These are phyloP conservation scores for Syncephalastrum monosporum DNA, from an alignment of 371 early-diverging fungal genomes.

Conservation along the genomic window DNA sequence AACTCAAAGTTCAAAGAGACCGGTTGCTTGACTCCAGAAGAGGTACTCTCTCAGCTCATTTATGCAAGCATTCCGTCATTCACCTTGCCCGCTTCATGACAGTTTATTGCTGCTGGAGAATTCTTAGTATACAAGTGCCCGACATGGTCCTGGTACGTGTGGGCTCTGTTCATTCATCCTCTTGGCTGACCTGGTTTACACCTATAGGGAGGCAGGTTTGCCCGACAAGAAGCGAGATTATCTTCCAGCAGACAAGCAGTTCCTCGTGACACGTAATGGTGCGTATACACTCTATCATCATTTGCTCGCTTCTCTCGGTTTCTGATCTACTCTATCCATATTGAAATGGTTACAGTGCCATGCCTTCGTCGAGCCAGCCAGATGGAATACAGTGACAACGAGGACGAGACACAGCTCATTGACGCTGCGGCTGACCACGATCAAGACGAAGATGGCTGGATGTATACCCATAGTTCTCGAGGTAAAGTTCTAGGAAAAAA, in stretches of 20 bases:
- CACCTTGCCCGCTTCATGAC: slow-evolving; percentile 6
- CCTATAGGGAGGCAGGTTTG: slow-evolving; percentile 77
- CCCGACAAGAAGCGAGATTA: slow-evolving; percentile 85
- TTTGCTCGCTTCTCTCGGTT: neutral
- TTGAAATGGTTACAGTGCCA: slow-evolving; percentile 58
- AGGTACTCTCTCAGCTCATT: slow-evolving; percentile 56
- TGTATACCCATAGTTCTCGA: slow-evolving; percentile 73
- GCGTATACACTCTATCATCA: slow-evolving; percentile 10
- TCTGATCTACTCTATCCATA: neutral
- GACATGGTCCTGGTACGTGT: slow-evolving; percentile 92
- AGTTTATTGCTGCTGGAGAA: slow-evolving; percentile 97
- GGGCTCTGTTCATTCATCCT: neutral
- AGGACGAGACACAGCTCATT: slow-evolving; percentile 46
- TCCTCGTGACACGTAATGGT: slow-evolving; percentile 92
- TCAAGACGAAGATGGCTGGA: slow-evolving; percentile 78
- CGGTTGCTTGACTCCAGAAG: slow-evolving; percentile 93
- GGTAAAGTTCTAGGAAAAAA: slow-evolving; percentile 9
- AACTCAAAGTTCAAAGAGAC: slow-evolving; percentile 94
- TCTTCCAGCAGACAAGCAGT: slow-evolving; percentile 92
- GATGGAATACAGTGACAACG: slow-evolving; percentile 77
- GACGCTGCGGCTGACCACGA: slow-evolving; percentile 39
- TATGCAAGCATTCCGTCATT: neutral
- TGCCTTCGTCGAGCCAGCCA: slow-evolving; percentile 88
- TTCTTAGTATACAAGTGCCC: slow-evolving; percentile 97
- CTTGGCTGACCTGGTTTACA: neutral